Evolutionary conservation across 495 filamentous ascomycete genomes (phyloP), one percentile per base, ranked within the genome.

Genomic region (Xylaria intraflava): DNA sequence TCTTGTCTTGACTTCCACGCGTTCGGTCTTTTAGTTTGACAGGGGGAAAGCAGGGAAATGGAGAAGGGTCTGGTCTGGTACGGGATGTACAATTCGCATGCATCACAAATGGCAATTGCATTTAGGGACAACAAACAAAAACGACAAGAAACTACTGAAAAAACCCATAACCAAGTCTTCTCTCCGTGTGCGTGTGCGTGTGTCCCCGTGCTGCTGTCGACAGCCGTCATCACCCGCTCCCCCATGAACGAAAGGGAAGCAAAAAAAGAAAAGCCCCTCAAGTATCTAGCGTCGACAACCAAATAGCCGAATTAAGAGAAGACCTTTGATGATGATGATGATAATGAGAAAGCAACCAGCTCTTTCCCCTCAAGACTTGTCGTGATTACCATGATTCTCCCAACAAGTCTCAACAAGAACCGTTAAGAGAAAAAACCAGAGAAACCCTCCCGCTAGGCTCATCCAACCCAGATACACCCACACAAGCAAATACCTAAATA

Each of bases 31-130:
- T 54, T 54, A 46, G 42, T 43, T 43, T 54, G 51, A 54, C 38
- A 47, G 43, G 51, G 51, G 42, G 51, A 47, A 47, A 46, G 51
- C 51, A 47, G 44, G 51, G 51, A 46, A 54, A 46, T 39, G 51
- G 51, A 54, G 43, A 47, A 54, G 17, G 51, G 42, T 54, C 51
- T 47, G 51, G 51, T 54, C 44, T 54, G 51, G 51, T 54, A 54
- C 33, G 51, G 51, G 51, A 54, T 54, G 51, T 54, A 54, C 43
- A 38, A 53, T 54, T 54, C 43, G 42, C 51, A 54, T 54, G 43
- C 51, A 47, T 54, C 51, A 54, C 43, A 54, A 47, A 47, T 54
- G 51, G 51, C 51, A 54, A 54, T 47, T 54, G 51, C 51, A 54
- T 54, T 54, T 54, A 54, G 43, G 43, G 51, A 40, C 43, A 54